Evolutionary conservation across 192 early-diverging fungal species (phyloP), one percentile per base, ranked within the genome.

Genomic region (Backusella tuberculispora): DNA sequence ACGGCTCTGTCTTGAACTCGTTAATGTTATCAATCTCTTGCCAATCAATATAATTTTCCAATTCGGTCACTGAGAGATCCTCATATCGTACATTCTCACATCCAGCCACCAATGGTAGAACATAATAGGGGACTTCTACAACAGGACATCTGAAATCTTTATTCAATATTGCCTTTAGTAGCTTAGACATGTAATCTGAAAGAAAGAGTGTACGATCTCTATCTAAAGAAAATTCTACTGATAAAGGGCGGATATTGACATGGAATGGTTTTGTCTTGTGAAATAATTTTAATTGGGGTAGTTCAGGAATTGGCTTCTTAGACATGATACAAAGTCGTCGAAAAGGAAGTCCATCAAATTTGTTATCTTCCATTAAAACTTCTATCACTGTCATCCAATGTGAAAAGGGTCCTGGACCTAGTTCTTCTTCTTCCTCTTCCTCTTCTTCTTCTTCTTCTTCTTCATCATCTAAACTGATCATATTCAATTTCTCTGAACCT

Each of bases 131-230:
- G 45, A 89, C 75, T 37, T 85, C 78, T 14, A 83, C 80, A 29
- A 84, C 48, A 5, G 80, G 68, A 77, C 90, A 91, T 24, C 74
- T 48, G 66, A 88, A 86, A 5, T 76, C 80, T 68, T 80, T 81
- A 26, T 85, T 82, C 38, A 83, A 71, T 6, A 90, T 77, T 7
- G 87, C 82, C 8, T 77, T 66, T 44, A 90, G 74, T 7, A 88
- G 37, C 13, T 83, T 77, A 3, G 89, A 68, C 0, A 88, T 91
- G 63, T 86, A 92, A n/a, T 83, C 75, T 7, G 82, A 84, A 1
- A 91, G 67, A 2, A 66, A n/a, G 0, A 86, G 80, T 0, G 87
- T 73, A 19, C 84, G 80, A 9, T 81, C 82, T 0, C 60, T 15
- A 7, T 75, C 71, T 26, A 89, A 53, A 5, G 75, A 21, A 10